Conservation (phyloP, 106 monocot species). For the Alisma plantagoaquatica region DNA sequence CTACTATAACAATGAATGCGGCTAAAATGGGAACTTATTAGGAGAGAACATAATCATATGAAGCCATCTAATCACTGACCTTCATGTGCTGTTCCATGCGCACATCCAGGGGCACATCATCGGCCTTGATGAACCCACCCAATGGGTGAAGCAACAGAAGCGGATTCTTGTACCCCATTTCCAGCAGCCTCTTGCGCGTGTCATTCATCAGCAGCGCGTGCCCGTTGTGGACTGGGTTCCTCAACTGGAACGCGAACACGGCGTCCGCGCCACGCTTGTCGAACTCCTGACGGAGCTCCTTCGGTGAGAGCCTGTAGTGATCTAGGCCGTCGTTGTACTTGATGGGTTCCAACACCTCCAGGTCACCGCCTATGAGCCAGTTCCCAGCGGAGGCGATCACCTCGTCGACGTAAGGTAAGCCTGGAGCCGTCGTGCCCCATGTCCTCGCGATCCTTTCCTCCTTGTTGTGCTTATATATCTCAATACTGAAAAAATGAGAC, state of each 20-base stretch:
- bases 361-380: constrained; percentile 93
- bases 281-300: constrained; percentile 79
- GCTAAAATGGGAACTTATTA: neutral
- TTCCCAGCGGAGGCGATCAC: constrained; percentile 70
- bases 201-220: constrained; percentile 98
- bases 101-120: constrained; percentile 92
- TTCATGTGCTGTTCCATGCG: constrained; percentile 98
- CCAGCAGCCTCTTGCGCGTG: constrained; percentile 72
- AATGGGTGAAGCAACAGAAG: constrained; percentile 88
- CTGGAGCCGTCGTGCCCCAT: constrained; percentile 89
- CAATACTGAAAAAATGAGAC: constrained; percentile 32
- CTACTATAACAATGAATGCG: neutral
- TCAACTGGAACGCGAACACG: constrained; percentile 92
- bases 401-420: constrained; percentile 88
- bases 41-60: neutral
- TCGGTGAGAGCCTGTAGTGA: constrained; percentile 84
- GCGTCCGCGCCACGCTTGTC: constrained; percentile 82
- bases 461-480: constrained; percentile 94
- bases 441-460: constrained; percentile 97
- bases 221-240: constrained; percentile 96
- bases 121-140: constrained; percentile 91
- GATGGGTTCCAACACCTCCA: constrained; percentile 84
- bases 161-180: constrained; percentile 96
- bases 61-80: constrained; percentile 21
- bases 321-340: constrained; percentile 98